Percentiles rank a stretch among this genome's conserved stretches.
phyloP scores from a whole-genome alignment of 2,329 filamentous ascomycete genomes.

The Aspergillus aculeatinus region DNA sequence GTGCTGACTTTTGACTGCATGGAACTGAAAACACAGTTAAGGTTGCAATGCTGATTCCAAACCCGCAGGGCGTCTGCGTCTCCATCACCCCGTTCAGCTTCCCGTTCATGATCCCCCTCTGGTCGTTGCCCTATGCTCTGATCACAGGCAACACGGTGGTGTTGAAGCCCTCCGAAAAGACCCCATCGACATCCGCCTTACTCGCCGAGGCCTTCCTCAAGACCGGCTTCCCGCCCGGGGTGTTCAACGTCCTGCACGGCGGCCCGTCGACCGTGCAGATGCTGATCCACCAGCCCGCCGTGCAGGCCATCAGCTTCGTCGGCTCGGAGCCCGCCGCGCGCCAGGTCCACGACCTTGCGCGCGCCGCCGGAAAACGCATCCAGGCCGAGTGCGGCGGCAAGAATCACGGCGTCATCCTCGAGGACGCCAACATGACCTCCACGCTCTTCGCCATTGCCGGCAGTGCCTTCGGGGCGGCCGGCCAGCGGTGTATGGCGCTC shows the following conservation, averaged over 20 bases:
- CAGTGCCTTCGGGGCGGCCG: constrained; percentile 65
- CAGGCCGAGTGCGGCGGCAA: constrained; percentile 68
- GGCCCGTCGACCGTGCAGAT: constrained; percentile 63
- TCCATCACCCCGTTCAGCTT: constrained; percentile 50
- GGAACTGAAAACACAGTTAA: neutral
- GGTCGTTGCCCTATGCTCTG: constrained; percentile 62
- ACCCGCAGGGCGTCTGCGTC: constrained; percentile 57
- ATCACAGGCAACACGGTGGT: constrained; percentile 62
- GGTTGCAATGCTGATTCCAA: constrained; percentile 35
- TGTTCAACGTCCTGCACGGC: constrained; percentile 65
- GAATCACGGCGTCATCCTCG: constrained; percentile 65
- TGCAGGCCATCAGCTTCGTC: constrained; percentile 66
- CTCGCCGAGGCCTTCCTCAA: constrained; percentile 60
- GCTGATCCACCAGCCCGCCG: constrained; percentile 63
- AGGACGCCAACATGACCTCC: constrained; percentile 66
- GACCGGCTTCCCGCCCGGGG: constrained; percentile 61
- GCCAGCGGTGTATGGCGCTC: constrained; percentile 66
- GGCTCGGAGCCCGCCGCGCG: constrained; percentile 65
- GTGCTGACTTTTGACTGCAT: neutral
- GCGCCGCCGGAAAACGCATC: constrained; percentile 63
- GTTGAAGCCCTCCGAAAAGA: constrained; percentile 63
- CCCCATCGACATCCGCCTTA: constrained; percentile 62
- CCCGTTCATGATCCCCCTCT: constrained; percentile 65
- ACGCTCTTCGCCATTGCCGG: constrained; percentile 65
- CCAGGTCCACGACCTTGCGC: constrained; percentile 63